Base-by-base conservation (phyloP, 2,329 filamentous ascomycete species). In the Hypoxylon sp. region DNA sequence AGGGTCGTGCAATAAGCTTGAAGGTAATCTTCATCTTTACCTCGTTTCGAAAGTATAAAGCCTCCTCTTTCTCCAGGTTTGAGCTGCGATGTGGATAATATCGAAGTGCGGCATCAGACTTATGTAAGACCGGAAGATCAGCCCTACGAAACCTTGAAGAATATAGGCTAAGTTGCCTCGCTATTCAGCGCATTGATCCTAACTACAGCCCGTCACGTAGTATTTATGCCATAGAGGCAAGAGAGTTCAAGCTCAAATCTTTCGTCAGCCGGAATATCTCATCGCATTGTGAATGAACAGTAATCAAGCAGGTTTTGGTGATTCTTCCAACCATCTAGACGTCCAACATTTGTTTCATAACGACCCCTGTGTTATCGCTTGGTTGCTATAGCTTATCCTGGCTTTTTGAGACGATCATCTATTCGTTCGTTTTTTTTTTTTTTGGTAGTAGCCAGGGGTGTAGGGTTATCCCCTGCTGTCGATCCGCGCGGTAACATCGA, bases 401-500 rank as follows among this genome's bases (percentile, higher is more conserved):
- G 58, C 36, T 46, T 60, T 36, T 17, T n/a, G 21, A 25, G 36
- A 14, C 14, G 59, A 65, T 63, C 59, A n/a, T 30, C 55, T 36
- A 66, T 65, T 66, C 62, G 46, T n/a, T 43, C 53, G 17, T 45
- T 53, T 55, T 65, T n/a, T n/a, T n/a, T n/a, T n/a, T n/a, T n/a
- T n/a, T n/a, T n/a, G n/a, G n/a, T 56, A 52, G 17, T 43, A 10
- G 21, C 28, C 14, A 46, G 43, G 30, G 63, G 61, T 50, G 34
- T 32, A 5, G n/a, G 11, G 25, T 10, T 10, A 14, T 43, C 13
- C 46, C 17, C 36, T 60, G 65, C 51, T 58, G 61, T n/a, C 59
- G 65, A 70, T 68, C 68, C 59, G 65, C 59, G 68, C 68, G 65
- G 68, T 68, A 65, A 62, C 58, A 68, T 65, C 51, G 34, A 52